Base-by-base conservation (phyloP, 169 alveolate species). In the Theileria sp. region DNA sequence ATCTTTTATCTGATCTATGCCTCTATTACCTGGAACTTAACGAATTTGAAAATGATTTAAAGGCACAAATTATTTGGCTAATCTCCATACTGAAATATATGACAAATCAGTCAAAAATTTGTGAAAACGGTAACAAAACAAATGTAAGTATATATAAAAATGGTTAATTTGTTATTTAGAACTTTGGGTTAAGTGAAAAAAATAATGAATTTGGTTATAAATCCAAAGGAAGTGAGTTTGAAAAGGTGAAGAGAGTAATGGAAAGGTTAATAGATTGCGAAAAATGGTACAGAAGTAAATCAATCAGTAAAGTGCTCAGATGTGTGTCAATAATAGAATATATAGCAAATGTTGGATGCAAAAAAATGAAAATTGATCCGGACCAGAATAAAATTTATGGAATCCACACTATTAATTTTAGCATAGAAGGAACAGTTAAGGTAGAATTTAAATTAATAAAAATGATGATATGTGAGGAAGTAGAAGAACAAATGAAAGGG, bases 31-130 rank as follows among this genome's bases (percentile, higher is more conserved):
- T 28, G 49, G 65, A 36, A 13, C 76, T 68, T 49, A 36, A 68
- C 49, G n/a, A 68, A 68, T 68, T 68, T 49, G 32, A 28, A 36
- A 36, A 68, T 68, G 34, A 28, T 3, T 8, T 68, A 28, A 68
- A 68, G 65, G 76, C 76, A 68, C 34, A 68, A 68, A 36, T 68
- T 49, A 68, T 68, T 13, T 68, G 76, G 76, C 8, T 68, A 32
- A 32, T 68, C 60, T 36, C 76, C 3, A 10, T 68, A 28, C 19
- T 28, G 34, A 68, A 36, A 68, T 36, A 61, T 61, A 61, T 10
- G 44, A 61, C 44, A 61, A 28, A 61, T 61, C 15, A 32, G 26
- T 61, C 69, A 61, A 28, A 61, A 28, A 3, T 61, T 4, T 28
- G 69, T 61, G 44, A 32, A 61, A 61, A 61, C 8, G 19, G 8